Conservation (phyloP, 176 grass and related monocot species). For the Carex cristatella region DNA sequence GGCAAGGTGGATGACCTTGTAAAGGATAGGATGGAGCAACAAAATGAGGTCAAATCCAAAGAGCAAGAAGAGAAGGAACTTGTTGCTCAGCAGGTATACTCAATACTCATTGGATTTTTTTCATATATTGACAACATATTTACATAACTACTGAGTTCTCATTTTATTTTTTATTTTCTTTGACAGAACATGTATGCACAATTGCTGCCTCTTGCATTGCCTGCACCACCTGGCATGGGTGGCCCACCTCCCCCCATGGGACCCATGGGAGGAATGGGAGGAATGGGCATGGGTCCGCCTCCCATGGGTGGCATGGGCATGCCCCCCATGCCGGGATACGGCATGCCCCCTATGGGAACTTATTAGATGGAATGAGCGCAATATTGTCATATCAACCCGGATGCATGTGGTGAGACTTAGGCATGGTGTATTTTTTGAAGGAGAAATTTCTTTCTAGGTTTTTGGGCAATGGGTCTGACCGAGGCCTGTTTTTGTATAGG, state of each 20-base stretch:
- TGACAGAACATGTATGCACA: constrained; percentile 93
- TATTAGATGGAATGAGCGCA: constrained; percentile 32
- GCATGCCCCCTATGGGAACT: constrained; percentile 64
- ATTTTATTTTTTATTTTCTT: constrained; percentile 9
- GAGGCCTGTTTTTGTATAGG: constrained; percentile 20
- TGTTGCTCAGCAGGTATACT: constrained; percentile 71
- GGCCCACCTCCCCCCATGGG: constrained; percentile 26
- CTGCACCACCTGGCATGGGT: constrained; percentile 80
- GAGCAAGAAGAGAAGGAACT: constrained; percentile 84
- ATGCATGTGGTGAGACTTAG: background rate
- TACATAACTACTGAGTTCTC: background rate
- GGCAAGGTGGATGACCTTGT: constrained; percentile 83
- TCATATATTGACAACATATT: background rate
- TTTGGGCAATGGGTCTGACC: background rate
- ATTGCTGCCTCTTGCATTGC: constrained; percentile 79
- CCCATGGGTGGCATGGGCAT: constrained; percentile 40
- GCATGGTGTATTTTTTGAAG: background rate
- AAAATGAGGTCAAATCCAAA: constrained; percentile 69
- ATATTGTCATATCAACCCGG: background rate
- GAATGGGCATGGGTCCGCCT: constrained; percentile 31
- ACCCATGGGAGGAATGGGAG: constrained; percentile 1
- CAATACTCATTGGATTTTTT: background rate
- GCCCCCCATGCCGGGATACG: constrained; percentile 65
- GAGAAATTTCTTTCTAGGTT: background rate
- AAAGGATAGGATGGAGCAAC: constrained; percentile 75